These are phyloP conservation scores for Quercus bicolor DNA, from an alignment of 306 rosid genomes.

Conservation along the genomic window DNA sequence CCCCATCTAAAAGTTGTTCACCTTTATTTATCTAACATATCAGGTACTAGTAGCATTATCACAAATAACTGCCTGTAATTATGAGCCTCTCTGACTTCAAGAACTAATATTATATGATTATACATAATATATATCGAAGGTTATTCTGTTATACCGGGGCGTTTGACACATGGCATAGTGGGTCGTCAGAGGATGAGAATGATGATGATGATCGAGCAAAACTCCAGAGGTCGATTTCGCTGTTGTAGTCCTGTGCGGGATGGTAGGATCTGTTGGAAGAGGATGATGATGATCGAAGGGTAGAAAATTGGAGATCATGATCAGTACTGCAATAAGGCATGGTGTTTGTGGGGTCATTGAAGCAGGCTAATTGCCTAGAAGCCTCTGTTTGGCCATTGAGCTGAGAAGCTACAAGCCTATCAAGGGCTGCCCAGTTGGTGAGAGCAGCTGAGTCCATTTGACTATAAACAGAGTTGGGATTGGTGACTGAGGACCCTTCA, in stretches of 20 bases:
- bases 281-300: slow-evolving; percentile 51
- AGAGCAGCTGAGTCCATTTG: slow-evolving; percentile 33
- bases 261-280: slow-evolving; percentile 32
- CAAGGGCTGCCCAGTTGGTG: slow-evolving; percentile 71
- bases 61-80: slow-evolving; percentile 21
- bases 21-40: slow-evolving; percentile 17
- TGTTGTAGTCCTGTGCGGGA: slow-evolving; percentile 40
- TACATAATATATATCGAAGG: neutral
- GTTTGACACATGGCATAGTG: slow-evolving; percentile 57
- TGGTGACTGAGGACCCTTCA: slow-evolving; percentile 29
- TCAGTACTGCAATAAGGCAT: slow-evolving; percentile 23
- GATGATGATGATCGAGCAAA: slow-evolving; percentile 51
- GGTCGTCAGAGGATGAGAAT: slow-evolving; percentile 58
- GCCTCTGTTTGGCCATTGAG: slow-evolving; percentile 59
- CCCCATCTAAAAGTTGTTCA: slow-evolving; percentile 40
- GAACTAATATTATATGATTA: neutral
- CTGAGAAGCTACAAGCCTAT: slow-evolving; percentile 82
- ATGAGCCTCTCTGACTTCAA: slow-evolving; percentile 21
- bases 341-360: slow-evolving; percentile 38
- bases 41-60: neutral
- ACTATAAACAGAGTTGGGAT: slow-evolving; percentile 28
- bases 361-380: slow-evolving; percentile 48
- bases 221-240: slow-evolving; percentile 75
- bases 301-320: slow-evolving; percentile 42
- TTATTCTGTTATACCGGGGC: neutral